These are phyloP conservation scores for Closterium sp. DNA, from an alignment of 139 green algal genomes.

Conservation along the genomic window DNA sequence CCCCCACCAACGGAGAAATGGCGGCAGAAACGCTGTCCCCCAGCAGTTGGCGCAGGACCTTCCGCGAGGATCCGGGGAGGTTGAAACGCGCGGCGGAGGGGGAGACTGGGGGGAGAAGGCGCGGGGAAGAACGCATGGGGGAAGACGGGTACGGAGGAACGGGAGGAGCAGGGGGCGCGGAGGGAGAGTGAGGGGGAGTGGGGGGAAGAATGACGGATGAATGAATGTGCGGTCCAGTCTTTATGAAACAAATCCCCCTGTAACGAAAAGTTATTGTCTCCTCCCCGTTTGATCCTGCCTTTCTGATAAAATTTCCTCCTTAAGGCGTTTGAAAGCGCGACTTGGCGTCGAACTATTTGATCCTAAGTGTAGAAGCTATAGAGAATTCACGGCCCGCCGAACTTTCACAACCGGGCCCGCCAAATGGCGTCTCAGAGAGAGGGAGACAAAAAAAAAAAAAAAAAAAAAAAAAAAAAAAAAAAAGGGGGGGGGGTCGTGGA, in stretches of 20 bases:
- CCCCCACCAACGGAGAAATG: not conserved
- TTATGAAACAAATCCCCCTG: too few species aligned
- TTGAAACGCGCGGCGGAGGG: not conserved
- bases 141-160: not conserved
- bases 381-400: too few species aligned
- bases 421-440: too few species aligned
- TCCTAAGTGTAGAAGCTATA: too few species aligned
- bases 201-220: not conserved
- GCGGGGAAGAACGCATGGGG: not conserved
- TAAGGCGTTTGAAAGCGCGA: not conserved
- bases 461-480: too few species aligned
- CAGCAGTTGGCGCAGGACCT: not conserved
- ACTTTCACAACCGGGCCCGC: too few species aligned
- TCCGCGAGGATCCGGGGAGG: not conserved
- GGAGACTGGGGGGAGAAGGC: constrained; percentile 1
- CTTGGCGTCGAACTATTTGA: not conserved
- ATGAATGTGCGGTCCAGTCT: not conserved
- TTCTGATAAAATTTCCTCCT: too few species aligned
- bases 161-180: not conserved
- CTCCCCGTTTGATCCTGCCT: too few species aligned
- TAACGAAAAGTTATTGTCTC: too few species aligned
- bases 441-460: too few species aligned
- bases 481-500: too few species aligned
- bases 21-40: not conserved
- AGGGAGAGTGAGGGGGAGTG: not conserved